A percentile compares a stretch with the other conserved stretches of the same genome.
These are phyloP conservation scores for Torulaspora indica DNA, from an alignment of 805 yeast species.

Conservation along the genomic window DNA sequence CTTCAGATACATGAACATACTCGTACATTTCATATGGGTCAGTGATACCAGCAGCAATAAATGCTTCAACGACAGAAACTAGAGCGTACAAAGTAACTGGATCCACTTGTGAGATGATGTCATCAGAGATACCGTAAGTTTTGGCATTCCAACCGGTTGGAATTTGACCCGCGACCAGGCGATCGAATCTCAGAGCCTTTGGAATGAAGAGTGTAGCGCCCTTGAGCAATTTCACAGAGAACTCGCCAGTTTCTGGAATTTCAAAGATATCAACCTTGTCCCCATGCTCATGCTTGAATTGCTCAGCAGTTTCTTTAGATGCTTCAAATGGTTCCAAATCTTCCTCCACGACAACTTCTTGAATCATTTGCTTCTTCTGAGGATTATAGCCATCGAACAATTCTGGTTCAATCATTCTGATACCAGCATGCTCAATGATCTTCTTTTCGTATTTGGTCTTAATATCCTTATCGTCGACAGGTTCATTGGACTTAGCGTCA, in stretches of 20 bases:
- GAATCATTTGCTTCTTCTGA: slow-evolving; percentile 83
- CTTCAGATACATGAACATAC: slow-evolving; percentile 96
- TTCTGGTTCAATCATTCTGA: slow-evolving; percentile 94
- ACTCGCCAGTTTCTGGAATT: slow-evolving; percentile 85
- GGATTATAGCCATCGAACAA: slow-evolving; percentile 93
- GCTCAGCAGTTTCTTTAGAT: slow-evolving; percentile 91
- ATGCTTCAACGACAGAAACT: slow-evolving; percentile 93
- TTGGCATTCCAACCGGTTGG: slow-evolving; percentile 98
- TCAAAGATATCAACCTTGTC: slow-evolving; percentile 89
- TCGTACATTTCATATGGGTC: slow-evolving; percentile 98
- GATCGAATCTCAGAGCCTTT: slow-evolving; percentile 63
- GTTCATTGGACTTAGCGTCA: slow-evolving; percentile 86
- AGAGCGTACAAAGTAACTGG: slow-evolving; percentile 89
- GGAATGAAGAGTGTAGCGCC: slow-evolving; percentile 91
- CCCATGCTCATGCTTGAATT: slow-evolving; percentile 89
- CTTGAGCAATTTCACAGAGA: slow-evolving; percentile 81
- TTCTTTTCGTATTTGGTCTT: slow-evolving; percentile 86
- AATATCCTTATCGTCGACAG: slow-evolving; percentile 91
- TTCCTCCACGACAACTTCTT: slow-evolving; percentile 94
- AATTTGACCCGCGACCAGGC: slow-evolving; percentile 73
- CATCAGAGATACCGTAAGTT: slow-evolving; percentile 92
- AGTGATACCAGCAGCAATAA: slow-evolving; percentile 88
- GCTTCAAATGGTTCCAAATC: slow-evolving; percentile 95
- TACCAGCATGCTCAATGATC: slow-evolving; percentile 91
- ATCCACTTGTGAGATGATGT: slow-evolving; percentile 89